These are phyloP conservation scores for Cryptococcus sp. DNA, from an alignment of 1,284 basidiomycete genomes.

Conservation along the genomic window DNA sequence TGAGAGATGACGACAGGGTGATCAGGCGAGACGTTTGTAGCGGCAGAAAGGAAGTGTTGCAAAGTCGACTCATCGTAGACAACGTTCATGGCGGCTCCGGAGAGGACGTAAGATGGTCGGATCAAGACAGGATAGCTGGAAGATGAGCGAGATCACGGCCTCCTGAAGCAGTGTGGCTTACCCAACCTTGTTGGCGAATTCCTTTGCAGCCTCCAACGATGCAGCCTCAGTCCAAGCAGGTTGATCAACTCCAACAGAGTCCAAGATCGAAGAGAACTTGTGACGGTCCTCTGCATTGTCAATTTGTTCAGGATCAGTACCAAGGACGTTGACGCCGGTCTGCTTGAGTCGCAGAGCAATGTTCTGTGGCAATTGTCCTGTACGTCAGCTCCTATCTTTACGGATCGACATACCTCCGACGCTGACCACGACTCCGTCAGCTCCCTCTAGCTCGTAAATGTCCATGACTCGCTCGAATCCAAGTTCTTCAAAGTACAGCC, in stretches of 20 bases:
- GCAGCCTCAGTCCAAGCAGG: slow-evolving; percentile 94
- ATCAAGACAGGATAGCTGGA: slow-evolving; percentile 87
- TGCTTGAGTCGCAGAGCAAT: slow-evolving; percentile 94
- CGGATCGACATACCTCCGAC: slow-evolving; percentile 70
- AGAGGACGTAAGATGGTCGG: slow-evolving; percentile 94
- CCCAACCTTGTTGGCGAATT: slow-evolving; percentile 81
- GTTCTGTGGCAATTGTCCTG: slow-evolving; percentile 94
- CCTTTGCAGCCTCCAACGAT: slow-evolving; percentile 82
- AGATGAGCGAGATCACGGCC: slow-evolving; percentile 15
- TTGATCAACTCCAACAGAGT: slow-evolving; percentile 93
- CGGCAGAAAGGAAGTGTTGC: slow-evolving; percentile 88
- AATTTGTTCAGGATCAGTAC: slow-evolving; percentile 92
- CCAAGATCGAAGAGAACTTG: slow-evolving; percentile 96
- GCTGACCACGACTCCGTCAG: slow-evolving; percentile 90
- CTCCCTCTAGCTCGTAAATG: slow-evolving; percentile 94
- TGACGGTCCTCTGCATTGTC: slow-evolving; percentile 98
- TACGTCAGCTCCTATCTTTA: background rate
- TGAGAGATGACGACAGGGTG: slow-evolving; percentile 98
- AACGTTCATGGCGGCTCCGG: slow-evolving; percentile 99
- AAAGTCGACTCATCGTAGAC: slow-evolving; percentile 87
- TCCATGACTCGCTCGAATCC: slow-evolving; percentile 99
- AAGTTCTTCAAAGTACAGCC: slow-evolving; percentile 97
- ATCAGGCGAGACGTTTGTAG: slow-evolving; percentile 90
- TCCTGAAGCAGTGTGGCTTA: slow-evolving; percentile 38
- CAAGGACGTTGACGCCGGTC: slow-evolving; percentile 85